These are phyloP conservation scores for Cryptococcus wingfieldii DNA, from an alignment of 1,284 basidiomycete genomes.

Conservation along the genomic window DNA sequence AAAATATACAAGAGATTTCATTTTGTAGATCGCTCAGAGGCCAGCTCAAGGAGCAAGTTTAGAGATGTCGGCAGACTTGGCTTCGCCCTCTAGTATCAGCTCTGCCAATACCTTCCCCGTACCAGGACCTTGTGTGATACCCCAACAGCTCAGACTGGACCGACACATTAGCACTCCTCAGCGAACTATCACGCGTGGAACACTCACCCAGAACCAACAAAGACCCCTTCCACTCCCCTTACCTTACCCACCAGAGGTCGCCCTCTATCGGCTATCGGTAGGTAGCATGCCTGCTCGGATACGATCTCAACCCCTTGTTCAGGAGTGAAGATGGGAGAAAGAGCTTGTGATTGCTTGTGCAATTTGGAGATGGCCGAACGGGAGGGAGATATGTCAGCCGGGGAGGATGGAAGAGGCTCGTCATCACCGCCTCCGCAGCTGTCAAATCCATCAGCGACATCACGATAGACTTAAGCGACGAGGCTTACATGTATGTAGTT, in stretches of 20 bases:
- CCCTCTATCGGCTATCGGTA: conserved; percentile 54
- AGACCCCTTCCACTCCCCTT: conserved; percentile 49
- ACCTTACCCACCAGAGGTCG: conserved; percentile 54
- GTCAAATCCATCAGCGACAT: not conserved
- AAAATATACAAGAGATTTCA: too few relatives aligned
- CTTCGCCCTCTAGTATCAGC: conserved; percentile 53
- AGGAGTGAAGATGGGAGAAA: conserved; percentile 49
- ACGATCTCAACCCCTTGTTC: conserved; percentile 42
- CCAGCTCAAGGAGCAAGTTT: conserved; percentile 39
- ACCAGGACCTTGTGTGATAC: conserved; percentile 51
- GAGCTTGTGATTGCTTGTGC: conserved; percentile 49
- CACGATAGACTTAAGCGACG: not conserved
- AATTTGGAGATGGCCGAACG: conserved; percentile 47
- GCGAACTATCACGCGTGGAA: not conserved
- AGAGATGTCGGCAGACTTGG: conserved; percentile 52
- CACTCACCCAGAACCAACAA: conserved; percentile 46
- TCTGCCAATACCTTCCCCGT: conserved; percentile 55
- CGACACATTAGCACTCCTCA: not conserved
- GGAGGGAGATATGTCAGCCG: conserved; percentile 48
- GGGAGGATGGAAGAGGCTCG: conserved; percentile 44
- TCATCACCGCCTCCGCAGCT: conserved; percentile 48
- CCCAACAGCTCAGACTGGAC: conserved; percentile 34
- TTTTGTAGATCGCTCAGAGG: too few relatives aligned
- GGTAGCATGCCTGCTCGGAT: conserved; percentile 55
- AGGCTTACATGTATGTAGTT: not conserved